Percentiles rank a stretch among this genome's conserved stretches.
These are phyloP conservation scores for Ganoderma lingzhi DNA, from an alignment of 1,284 basidiomycete genomes.

Conservation along the genomic window DNA sequence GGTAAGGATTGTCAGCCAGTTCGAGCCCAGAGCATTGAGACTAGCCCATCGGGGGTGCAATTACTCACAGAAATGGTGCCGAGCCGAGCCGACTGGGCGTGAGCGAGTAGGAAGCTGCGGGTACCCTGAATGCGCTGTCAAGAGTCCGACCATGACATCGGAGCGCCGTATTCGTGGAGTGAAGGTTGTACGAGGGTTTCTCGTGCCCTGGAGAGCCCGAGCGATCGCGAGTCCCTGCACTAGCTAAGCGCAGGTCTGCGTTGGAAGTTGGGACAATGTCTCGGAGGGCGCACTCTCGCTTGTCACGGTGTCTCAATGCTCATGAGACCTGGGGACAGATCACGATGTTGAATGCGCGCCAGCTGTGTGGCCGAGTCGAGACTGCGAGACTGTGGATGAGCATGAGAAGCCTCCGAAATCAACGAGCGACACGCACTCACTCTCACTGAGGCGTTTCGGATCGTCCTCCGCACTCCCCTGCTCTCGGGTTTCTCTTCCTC, in stretches of 20 bases:
- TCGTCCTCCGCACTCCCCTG: not conserved
- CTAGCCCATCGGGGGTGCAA: not conserved
- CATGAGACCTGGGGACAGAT: not conserved
- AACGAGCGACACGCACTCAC: not conserved
- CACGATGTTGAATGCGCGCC: not conserved
- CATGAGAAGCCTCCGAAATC: not conserved
- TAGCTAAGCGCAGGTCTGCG: not conserved
- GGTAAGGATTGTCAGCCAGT: not conserved
- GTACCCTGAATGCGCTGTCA: not conserved
- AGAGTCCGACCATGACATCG: not conserved
- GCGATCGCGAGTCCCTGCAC: not conserved
- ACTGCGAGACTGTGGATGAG: conserved; percentile 1
- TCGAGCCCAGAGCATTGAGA: not conserved
- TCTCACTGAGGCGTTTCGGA: not conserved
- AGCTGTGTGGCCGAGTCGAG: not conserved
- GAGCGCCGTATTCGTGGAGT: conserved; percentile 13
- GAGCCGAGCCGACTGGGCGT: conserved; percentile 2
- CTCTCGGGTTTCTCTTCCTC: not conserved
- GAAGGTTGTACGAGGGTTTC: conserved; percentile 1
- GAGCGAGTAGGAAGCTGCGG: not conserved
- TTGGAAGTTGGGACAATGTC: not conserved
- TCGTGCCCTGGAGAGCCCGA: not conserved
- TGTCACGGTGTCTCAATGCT: not conserved
- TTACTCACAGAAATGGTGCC: not conserved
- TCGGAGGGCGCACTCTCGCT: not conserved